Evolutionary conservation across 768 basidiomycete genomes (phyloP), one percentile per base, ranked within the genome.

Genomic region (Hirschioporus abietinus): DNA sequence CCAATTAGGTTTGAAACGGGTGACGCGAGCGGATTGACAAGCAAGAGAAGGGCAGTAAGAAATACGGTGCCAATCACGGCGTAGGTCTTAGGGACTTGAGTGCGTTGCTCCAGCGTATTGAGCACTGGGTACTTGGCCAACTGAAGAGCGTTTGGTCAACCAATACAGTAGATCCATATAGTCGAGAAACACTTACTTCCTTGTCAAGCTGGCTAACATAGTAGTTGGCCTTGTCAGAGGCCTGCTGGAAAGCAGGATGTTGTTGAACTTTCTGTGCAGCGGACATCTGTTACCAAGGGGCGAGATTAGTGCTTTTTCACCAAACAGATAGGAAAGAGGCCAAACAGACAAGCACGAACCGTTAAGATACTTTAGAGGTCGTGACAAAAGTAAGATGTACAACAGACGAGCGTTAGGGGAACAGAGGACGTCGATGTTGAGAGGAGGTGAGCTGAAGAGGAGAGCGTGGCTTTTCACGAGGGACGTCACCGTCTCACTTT

Each of bases 1-100:
- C 96, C 97, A 73, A 99, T 87, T 73, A 97, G 83, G 80, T 97
- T 96, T 67, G 96, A 96, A 70, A 96, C 84, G 72, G 95, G 93
- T 4, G 88, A 85, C 63, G 97, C 97, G 73, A 96, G 88, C 64
- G 95, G 85, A 82, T 96, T 96, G 86, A 96, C 80, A 74, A 88
- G 84, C 82, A 95, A 90, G 73, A 93, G 85, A 74, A 90, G 74
- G 63, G 86, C 80, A 76, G 91, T 82, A 72, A 96, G 78, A 66
- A 83, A 68, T 65, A 88, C 79, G 69, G 84, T 83, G 66, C 91
- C 92, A 71, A 98, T 78, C 70, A 93, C 92, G 69, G 89, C 84
- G 77, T 95, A 95, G 10, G 92, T 85, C 84, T 99, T 99, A 71
- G 96, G 96, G 58, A 99, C 81, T 74, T 93, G 91, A 3, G 95